Evolutionary conservation across 495 filamentous ascomycete genomes (phyloP).

Genomic region (Geoglossum glabrum): DNA sequence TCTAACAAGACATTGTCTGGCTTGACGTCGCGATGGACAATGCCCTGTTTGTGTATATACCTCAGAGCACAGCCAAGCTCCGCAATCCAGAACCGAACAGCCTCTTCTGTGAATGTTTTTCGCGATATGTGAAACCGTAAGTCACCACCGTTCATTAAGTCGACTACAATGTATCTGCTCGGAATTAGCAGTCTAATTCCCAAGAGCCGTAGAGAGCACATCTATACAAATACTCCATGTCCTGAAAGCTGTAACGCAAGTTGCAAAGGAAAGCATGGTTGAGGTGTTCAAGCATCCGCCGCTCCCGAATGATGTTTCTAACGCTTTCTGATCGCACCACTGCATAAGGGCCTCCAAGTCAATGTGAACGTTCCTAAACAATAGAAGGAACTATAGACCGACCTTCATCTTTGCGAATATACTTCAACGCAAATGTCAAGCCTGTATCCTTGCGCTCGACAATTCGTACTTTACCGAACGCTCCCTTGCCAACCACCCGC

Average conservation of each 20-base stretch:
- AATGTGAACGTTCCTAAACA: neutral
- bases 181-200: neutral
- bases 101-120: conserved; percentile 95
- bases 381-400: conserved; percentile 11
- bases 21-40: conserved; percentile 93
- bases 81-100: conserved; percentile 89
- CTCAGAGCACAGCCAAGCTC: conserved; percentile 80
- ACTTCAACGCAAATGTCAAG: conserved; percentile 87
- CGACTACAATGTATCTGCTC: conserved; percentile 73
- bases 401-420: conserved; percentile 99
- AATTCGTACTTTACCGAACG: conserved; percentile 95
- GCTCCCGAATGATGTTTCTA: conserved; percentile 90
- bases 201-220: neutral
- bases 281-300: conserved; percentile 91
- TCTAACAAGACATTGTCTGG: conserved; percentile 93
- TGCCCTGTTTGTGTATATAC: conserved; percentile 80
- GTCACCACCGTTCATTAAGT: conserved; percentile 96
- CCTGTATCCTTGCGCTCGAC: conserved; percentile 93
- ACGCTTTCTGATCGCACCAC: conserved; percentile 96
- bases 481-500: conserved; percentile 89
- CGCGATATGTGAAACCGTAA: conserved; percentile 93
- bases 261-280: conserved; percentile 98
- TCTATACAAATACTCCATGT: conserved; percentile 91
- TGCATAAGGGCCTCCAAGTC: conserved; percentile 18
- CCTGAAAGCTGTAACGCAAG: conserved; percentile 95